These are phyloP conservation scores for Blepharisma undulans DNA, from an alignment of 169 alveolate species.

Conservation along the genomic window DNA sequence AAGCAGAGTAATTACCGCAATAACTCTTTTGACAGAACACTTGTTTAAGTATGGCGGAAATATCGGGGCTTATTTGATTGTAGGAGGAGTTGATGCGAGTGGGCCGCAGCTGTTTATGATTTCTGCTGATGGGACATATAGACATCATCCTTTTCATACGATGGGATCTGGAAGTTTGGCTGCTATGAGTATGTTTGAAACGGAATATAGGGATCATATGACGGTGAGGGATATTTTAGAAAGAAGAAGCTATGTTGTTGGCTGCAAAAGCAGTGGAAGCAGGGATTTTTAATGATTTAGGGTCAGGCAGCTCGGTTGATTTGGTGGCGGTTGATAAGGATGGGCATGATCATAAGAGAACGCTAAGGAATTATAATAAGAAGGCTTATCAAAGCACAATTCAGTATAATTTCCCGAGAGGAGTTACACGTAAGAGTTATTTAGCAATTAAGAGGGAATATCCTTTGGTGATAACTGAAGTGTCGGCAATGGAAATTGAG, in stretches of 20 bases:
- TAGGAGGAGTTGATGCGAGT: conserved; percentile 96
- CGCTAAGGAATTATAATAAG: conserved; percentile 66
- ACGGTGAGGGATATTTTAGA: conserved; percentile 56
- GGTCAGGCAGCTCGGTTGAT: conserved; percentile 96
- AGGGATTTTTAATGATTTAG: conserved; percentile 96
- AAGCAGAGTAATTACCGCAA: conserved; percentile 92
- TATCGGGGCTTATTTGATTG: conserved; percentile 95
- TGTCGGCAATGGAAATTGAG: conserved; percentile 12
- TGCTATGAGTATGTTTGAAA: conserved; percentile 96
- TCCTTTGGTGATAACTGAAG: background rate
- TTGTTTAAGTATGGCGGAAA: conserved; percentile 94
- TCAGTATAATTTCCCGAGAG: conserved; percentile 63
- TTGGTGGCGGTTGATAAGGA: conserved; percentile 89
- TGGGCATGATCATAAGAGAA: conserved; percentile 85
- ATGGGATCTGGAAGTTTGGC: conserved; percentile 98
- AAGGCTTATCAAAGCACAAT: conserved; percentile 60
- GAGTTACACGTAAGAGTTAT: conserved; percentile 28
- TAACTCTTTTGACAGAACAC: conserved; percentile 86
- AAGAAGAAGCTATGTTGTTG: conserved; percentile 90
- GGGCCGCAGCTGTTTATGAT: conserved; percentile 95
- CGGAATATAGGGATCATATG: conserved; percentile 91
- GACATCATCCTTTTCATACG: conserved; percentile 91
- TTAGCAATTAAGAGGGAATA: conserved; percentile 22
- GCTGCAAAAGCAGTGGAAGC: conserved; percentile 94
- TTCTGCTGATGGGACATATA: conserved; percentile 95